Base-by-base conservation (phyloP, 2,329 filamentous ascomycete genomes). In the Harringtonia aguacate region DNA sequence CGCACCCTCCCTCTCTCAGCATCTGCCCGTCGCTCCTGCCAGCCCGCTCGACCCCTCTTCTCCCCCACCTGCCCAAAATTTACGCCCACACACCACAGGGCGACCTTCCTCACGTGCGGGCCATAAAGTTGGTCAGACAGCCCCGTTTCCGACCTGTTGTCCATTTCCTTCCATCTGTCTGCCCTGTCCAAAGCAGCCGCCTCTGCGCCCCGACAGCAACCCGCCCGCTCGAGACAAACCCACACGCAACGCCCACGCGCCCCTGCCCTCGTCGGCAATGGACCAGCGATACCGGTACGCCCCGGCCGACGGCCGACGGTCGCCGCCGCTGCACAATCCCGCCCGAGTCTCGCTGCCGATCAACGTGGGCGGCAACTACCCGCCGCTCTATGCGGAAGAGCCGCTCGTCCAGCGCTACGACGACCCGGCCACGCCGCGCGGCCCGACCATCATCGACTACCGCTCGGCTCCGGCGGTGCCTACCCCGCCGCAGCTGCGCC, bases 271-370 rank as follows among this genome's bases (percentile, higher is more conserved):
- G 10, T 27, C 24, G 35, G 34, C 38, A 28, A 52, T 52, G 50
- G 50, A 52, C 24, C 39, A 41, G 28, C 47, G 49, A 14, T 50
- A 41, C 29, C 50, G 42, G 36, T 52, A 51, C 58, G 45, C 24
- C 21, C 18, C 45, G 9, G 28, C 39, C 2, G 28, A 48, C 12
- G 58, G 66, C 47, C 62, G 64, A 42, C 65, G 69, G 47, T 68
- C 72, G 46, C 64, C 65, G 48, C 58, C 60, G 4, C 57, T 52
- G 13, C 43, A 53, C 53, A 70, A 67, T 52, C 69, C 72, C 31
- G 70, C 68, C 47, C 66, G 73, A 45, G 59, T 69, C 29, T 75
- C 72, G 17, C 57, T 76, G 54, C 73, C 73, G 6, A 62, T 67
- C 38, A 66, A 65, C 55, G 60, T 74, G 41, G 66, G 66, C 31